A percentile compares a stretch with the other conserved stretches of the same genome.
phyloP scores from a whole-genome alignment of 179 eudicot genomes.

The Corrigiola litoralis region DNA sequence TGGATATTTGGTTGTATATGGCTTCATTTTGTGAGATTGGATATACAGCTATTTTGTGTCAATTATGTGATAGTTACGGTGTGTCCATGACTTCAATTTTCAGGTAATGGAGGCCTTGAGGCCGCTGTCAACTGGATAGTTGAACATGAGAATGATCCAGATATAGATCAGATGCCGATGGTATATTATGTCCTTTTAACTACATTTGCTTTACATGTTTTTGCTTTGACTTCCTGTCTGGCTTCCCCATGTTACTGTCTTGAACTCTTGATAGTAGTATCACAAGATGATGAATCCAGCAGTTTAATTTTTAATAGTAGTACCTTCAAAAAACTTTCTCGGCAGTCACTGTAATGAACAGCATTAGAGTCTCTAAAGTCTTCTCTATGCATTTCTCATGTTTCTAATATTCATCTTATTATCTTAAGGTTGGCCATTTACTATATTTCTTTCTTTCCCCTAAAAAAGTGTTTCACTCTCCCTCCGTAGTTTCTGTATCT shows the following conservation, averaged over 20 bases:
- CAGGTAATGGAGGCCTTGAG: conserved; percentile 77
- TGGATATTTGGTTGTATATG: not conserved
- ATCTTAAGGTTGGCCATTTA: no score
- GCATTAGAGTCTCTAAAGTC: no score
- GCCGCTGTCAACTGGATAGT: conserved; percentile 91
- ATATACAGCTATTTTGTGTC: not conserved
- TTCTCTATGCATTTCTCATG: not conserved
- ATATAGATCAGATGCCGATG: conserved; percentile 88
- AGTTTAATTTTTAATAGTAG: no score
- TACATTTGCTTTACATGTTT: not conserved
- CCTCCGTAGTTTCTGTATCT: no score
- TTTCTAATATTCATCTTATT: no score
- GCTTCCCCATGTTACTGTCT: no score
- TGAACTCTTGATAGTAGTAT: no score
- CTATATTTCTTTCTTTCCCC: no score
- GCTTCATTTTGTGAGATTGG: not conserved
- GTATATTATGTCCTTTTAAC: conserved; percentile 33
- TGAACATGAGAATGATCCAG: conserved; percentile 89
- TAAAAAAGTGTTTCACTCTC: no score
- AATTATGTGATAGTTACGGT: not conserved
- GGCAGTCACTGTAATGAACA: no score
- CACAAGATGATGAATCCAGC: no score
- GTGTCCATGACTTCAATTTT: conserved; percentile 2
- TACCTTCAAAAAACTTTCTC: no score
- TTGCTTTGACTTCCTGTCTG: not conserved